Percentiles rank a stretch among this genome's conserved stretches.
phyloP scores from a whole-genome alignment of 345 rosid species.

The Physaria fendleri region DNA sequence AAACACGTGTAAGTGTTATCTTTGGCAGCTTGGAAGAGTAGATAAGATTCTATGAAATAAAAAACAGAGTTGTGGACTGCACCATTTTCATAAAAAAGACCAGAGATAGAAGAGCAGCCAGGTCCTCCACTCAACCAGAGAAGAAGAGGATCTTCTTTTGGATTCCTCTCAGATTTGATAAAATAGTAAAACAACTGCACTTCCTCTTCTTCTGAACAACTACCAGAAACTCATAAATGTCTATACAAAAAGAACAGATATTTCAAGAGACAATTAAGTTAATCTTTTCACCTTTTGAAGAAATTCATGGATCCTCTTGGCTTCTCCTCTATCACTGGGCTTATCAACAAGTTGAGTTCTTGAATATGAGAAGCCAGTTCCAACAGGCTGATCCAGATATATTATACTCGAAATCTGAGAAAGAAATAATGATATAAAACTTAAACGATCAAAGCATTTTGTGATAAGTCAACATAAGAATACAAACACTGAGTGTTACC shows the following conservation, averaged over 20 bases:
- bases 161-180: conserved; percentile 48
- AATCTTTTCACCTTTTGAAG: no score
- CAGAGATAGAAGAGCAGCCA: conserved; percentile 48
- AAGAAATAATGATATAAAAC: conserved; percentile 16
- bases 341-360: conserved; percentile 25
- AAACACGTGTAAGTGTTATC: neutral
- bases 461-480: conserved; percentile 30
- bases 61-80: no score
- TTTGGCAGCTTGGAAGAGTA: no score
- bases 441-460: conserved; percentile 27
- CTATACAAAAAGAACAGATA: neutral
- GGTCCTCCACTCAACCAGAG: conserved; percentile 79
- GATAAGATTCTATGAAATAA: neutral
- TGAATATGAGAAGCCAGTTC: conserved; percentile 74
- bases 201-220: conserved; percentile 34
- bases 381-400: conserved; percentile 69
- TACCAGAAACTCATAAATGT: neutral
- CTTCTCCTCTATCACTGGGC: conserved; percentile 43
- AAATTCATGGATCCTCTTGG: conserved; percentile 39
- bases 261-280: conserved; percentile 29
- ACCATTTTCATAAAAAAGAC: conserved; percentile 21
- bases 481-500: conserved; percentile 40
- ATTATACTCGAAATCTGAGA: conserved; percentile 55
- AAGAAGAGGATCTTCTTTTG: conserved; percentile 46
- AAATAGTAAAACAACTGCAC: conserved; percentile 57